Base-by-base conservation (phyloP, 495 filamentous ascomycete genomes). In the Penicillium tannophilum region DNA sequence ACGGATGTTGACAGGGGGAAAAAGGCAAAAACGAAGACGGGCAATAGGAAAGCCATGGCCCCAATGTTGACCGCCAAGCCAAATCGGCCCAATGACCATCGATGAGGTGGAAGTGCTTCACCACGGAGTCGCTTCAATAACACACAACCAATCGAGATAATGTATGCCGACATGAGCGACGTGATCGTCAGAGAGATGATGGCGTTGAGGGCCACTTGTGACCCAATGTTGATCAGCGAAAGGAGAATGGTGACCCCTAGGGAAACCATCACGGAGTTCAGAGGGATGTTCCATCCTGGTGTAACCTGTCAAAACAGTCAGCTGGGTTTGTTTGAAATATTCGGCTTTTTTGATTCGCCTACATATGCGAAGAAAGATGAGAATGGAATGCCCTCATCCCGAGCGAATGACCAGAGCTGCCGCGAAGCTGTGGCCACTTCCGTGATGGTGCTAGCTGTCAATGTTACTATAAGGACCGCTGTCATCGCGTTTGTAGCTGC, bases 141-240 rank as follows among this genome's bases (percentile, higher is more conserved):
- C 4, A 84, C 73, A 56, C 80, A 81, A 19, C 65, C 65, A 50
- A 82, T 80, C 1, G 76, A 71, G 6, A 84, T 68, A 24, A 81
- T 76, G 51, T 85, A 85, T 8, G 82, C 82, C 5, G 76, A 75
- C 66, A 71, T 72, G 30, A 70, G 65, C 16, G 73, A 71, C 6
- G 63, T 78, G 46, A 69, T 76, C 16, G 70, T 73, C 35, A 84
- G 64, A 2, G 81, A 80, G 33, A 79, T 63, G 19, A 83, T 77
- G 49, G 76, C 77, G 45, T 72, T 72, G 41, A 85, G 70, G 17
- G 80, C 77, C 5, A 76, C 73, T 11, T 70, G 33, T 3, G 80
- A 83, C 47, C 79, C 79, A 48, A 86, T 79, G 60, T 83, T 83
- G 63, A 84, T 81, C 16, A 83, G 63, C 7, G 78, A 77, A 5